phyloP scores from a whole-genome alignment of 169 alveolate species.

The Perkinsus chesapeaki region DNA sequence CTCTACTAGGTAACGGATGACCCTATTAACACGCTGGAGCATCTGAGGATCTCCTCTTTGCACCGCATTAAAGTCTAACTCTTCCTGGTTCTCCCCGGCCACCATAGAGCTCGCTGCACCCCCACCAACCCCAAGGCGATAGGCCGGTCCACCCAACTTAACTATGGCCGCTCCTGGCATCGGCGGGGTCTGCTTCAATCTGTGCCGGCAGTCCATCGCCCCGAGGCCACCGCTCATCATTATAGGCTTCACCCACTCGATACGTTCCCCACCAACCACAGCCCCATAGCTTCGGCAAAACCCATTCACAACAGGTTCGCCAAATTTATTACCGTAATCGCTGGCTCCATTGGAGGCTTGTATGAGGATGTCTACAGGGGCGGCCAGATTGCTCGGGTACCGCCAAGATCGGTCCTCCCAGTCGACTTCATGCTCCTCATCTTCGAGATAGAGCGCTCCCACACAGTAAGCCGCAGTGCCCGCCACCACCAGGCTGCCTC shows the following conservation, averaged over 20 bases:
- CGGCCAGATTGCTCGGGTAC: conserved; percentile 9
- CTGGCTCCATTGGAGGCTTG: conserved; percentile 34
- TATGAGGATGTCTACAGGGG: conserved; percentile 12
- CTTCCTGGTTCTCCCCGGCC: conserved; percentile 35
- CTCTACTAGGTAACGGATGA: conserved; percentile 38
- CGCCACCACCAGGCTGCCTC: conserved; percentile 7
- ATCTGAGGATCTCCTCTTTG: conserved; percentile 40
- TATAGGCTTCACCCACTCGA: conserved; percentile 45
- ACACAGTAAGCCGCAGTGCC: conserved; percentile 24
- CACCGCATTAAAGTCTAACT: conserved; percentile 42
- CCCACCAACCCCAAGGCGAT: conserved; percentile 42
- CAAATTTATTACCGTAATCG: conserved; percentile 42
- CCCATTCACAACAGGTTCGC: conserved; percentile 35
- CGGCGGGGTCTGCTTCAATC: conserved; percentile 20
- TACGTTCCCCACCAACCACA: conserved; percentile 19
- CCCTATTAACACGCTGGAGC: conserved; percentile 14
- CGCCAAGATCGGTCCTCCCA: background rate
- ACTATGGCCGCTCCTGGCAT: conserved; percentile 23
- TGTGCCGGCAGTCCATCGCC: conserved; percentile 30
- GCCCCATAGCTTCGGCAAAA: conserved; percentile 14
- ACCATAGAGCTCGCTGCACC: conserved; percentile 42
- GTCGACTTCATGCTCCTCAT: background rate
- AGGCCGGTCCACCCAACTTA: conserved; percentile 43
- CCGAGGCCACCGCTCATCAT: conserved; percentile 43
- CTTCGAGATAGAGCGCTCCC: background rate